Evolutionary conservation across 768 basidiomycete genomes (phyloP).

Genomic region (Strobilomyces dryophilus): DNA sequence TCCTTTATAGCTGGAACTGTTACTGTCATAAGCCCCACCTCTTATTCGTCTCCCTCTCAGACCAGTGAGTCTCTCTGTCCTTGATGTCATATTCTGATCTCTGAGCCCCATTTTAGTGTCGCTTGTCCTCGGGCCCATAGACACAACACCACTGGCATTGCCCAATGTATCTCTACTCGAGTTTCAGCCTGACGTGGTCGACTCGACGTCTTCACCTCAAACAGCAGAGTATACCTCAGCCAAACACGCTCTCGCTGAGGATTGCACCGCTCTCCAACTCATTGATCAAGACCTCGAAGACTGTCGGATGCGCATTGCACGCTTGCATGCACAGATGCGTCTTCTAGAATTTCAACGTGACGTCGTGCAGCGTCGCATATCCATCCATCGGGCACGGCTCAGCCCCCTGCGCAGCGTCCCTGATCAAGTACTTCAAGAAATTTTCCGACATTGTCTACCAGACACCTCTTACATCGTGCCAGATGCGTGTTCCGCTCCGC

Average conservation of each 20-base stretch:
- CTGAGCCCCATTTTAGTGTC: neutral
- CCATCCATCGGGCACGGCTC: constrained; percentile 24
- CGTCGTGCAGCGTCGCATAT: constrained; percentile 13
- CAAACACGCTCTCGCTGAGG: constrained; percentile 16
- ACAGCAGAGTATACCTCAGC: constrained; percentile 16
- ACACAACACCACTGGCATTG: neutral
- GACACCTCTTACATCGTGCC: constrained; percentile 23
- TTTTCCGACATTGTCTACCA: constrained; percentile 27
- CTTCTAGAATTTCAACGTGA: constrained; percentile 20
- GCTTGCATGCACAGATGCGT: constrained; percentile 11
- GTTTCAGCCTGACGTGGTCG: constrained; percentile 12
- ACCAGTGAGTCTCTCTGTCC: constrained; percentile 5
- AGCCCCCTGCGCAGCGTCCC: constrained; percentile 28
- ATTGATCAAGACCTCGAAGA: constrained; percentile 16
- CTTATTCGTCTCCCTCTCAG: neutral
- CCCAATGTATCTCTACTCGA: neutral
- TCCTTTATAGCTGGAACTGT: constrained; percentile 11
- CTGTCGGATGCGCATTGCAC: constrained; percentile 15
- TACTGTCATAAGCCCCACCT: neutral
- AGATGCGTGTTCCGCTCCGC: constrained; percentile 20
- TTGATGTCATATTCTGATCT: neutral
- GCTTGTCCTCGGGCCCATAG: neutral
- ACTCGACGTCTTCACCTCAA: constrained; percentile 22
- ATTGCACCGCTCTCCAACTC: constrained; percentile 12
- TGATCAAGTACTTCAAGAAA: constrained; percentile 31